Base-by-base conservation (phyloP, 495 filamentous ascomycete genomes). In the Trichoderma orchidacearum region DNA sequence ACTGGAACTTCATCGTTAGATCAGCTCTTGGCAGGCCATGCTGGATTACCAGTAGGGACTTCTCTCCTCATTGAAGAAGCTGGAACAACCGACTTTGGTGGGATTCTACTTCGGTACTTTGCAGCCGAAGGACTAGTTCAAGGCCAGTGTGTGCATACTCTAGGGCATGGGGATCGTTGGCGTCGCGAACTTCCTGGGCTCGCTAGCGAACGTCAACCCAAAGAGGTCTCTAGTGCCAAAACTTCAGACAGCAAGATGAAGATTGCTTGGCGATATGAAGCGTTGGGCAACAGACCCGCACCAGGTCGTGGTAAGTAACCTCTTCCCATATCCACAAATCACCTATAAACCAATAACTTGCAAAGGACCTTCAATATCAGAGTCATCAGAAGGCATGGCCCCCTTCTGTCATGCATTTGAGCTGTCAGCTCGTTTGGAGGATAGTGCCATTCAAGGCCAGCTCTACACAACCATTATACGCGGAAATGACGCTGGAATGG, bases 201-300 rank as follows among this genome's bases (percentile, higher is more conserved):
- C 17, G 78, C 82, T 30, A 76, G 72, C 0, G 72, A 77, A 0
- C 64, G 67, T 34, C 68, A 72, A 36, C 70, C 66, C 32, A 76
- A 55, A 13, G 30, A 55, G n/a, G 3, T 11, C 7, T 25, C 58
- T 59, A 66, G 18, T 30, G 61, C 68, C 1, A 21, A 63, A 0
- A 48, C 69, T 1, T 61, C 66, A 12, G 76, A 79, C 30, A 89
- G 94, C 56, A 85, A 82, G 68, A 98, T 98, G 93, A 96, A 95
- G 73, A 98, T 98, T 68, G 93, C 93, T 9, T 98, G 93, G 93
- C 75, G 93, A 68, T 98, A 98, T 71, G 91, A 96, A 67, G 80
- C 84, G 18, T 67, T 96, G 59, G 86, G 89, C 23, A 82, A 86
- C 34, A 81, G 71, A 72, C 81, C 27, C 55, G 75, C 76, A 36